Percentiles rank a stretch among this genome's conserved stretches.
Conservation (phyloP, 768 basidiomycete species). For the Leccinum sublutescens region DNA sequence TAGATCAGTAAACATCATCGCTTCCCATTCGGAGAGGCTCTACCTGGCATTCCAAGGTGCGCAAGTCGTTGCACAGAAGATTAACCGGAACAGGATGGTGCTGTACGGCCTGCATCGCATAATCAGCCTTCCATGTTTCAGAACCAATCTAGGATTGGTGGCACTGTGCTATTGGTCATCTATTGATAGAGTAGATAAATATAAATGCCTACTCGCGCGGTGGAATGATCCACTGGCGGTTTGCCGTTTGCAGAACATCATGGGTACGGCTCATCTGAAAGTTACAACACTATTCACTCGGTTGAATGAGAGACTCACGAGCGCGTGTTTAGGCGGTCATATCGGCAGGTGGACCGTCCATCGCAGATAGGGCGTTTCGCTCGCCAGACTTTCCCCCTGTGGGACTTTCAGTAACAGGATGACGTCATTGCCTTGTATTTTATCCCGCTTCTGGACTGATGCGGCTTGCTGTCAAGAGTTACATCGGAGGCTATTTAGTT, state of each 20-base stretch:
- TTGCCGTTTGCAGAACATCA: neutral
- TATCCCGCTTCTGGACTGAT: neutral
- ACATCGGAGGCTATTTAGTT: neutral
- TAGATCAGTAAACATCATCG: neutral
- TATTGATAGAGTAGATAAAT: neutral
- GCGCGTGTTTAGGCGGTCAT: neutral
- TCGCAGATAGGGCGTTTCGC: neutral
- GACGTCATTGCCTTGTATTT: neutral
- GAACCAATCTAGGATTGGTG: neutral
- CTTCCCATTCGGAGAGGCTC: neutral
- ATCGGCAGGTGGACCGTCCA: neutral
- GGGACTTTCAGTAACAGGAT: neutral
- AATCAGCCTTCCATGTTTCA: neutral
- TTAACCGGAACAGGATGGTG: neutral
- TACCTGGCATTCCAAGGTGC: neutral
- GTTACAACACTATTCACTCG: neutral
- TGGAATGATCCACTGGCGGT: neutral
- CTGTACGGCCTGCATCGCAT: neutral
- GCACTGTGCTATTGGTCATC: neutral
- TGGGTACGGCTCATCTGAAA: neutral
- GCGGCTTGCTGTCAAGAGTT: neutral
- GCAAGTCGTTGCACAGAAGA: neutral
- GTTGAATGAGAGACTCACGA: neutral
- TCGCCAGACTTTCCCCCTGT: neutral
- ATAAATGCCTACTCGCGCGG: neutral